Base-by-base conservation (phyloP, 805 yeast species). In the Metschnikowia colocasiae region DNA sequence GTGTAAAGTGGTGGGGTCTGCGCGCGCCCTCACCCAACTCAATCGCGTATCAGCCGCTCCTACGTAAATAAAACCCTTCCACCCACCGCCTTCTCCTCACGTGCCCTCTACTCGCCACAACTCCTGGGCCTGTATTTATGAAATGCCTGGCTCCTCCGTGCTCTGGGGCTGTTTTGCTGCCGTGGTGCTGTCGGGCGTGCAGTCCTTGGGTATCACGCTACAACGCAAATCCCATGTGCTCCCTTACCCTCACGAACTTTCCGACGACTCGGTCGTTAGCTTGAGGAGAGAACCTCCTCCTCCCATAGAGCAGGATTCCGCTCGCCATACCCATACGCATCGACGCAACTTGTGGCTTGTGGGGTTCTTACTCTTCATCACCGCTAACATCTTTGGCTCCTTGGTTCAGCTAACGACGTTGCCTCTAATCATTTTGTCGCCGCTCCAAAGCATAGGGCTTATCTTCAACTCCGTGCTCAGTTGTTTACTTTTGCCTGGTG, bases 361-460 rank as follows among this genome's bases (percentile, higher is more conserved):
- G 23, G 97, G 97, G 1, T 79, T 90, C 47, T 52, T 74, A 4
- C 64, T 90, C 37, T 89, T 90, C 61, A 74, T 90, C 22, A 59
- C 78, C 4, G 81, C 95, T 33, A 90, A 89, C 56, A 67, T 90
- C 1, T 68, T 88, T 34, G 97, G 97, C 1, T 84, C 94, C 2
- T 72, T 85, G 16, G 84, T 89, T 23, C 97, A 90, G 65, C 81
- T 90, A 32, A 80, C 94, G 1, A 85, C 96, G 2, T 69, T 89
- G 35, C 97, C 97, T 1, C 69, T 90, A 50, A 83, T 88, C 37
- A 76, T 90, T 2, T 64, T 89, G 48, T 82, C 90, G 20, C 96
- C 96, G 0, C 67, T 89, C 46, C 96, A 89, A 61, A 88, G 95
- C 22, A 80, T 84, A 20, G 96, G 96, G 0, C 73, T 90, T n/a